Conservation (phyloP, 2,329 filamentous ascomycete species). For the Colletotrichum euphorbiae region DNA sequence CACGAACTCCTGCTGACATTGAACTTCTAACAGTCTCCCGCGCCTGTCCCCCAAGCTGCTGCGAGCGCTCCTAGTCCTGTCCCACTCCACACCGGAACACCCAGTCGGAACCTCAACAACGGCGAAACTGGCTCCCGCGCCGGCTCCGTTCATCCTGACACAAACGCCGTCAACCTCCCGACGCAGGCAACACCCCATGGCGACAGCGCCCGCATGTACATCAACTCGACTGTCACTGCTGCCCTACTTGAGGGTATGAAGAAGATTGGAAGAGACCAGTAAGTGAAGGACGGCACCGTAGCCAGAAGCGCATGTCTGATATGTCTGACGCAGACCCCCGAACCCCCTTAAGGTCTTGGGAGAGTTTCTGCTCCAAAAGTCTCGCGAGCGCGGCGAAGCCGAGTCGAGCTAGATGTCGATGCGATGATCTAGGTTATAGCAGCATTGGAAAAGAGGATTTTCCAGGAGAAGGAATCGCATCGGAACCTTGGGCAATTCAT, state of each 20-base stretch:
- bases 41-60: conserved; percentile 48
- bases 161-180: conserved; percentile 63
- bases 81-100: conserved; percentile 61
- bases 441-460: no score
- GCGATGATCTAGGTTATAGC: no score
- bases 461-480: no score
- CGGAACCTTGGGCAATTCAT: not conserved
- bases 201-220: conserved; percentile 75
- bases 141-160: conserved; percentile 67
- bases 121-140: conserved; percentile 62
- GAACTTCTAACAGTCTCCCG: conserved; percentile 52
- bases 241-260: conserved; percentile 81
- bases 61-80: conserved; percentile 54
- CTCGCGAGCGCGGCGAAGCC: conserved; percentile 45
- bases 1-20: conserved; percentile 4
- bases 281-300: conserved; percentile 49
- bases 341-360: conserved; percentile 77
- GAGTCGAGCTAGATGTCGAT: not conserved
- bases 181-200: conserved; percentile 72
- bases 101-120: conserved; percentile 49
- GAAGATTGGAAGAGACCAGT: conserved; percentile 77
- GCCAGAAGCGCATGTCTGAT: conserved; percentile 9
- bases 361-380: conserved; percentile 76
- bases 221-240: conserved; percentile 78
- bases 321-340: conserved; percentile 61